A percentile compares a stretch with the other conserved stretches of the same genome.
Evolutionary conservation across 164 flowering plant species (phyloP).

Genomic region (Amborella trichopoda): DNA sequence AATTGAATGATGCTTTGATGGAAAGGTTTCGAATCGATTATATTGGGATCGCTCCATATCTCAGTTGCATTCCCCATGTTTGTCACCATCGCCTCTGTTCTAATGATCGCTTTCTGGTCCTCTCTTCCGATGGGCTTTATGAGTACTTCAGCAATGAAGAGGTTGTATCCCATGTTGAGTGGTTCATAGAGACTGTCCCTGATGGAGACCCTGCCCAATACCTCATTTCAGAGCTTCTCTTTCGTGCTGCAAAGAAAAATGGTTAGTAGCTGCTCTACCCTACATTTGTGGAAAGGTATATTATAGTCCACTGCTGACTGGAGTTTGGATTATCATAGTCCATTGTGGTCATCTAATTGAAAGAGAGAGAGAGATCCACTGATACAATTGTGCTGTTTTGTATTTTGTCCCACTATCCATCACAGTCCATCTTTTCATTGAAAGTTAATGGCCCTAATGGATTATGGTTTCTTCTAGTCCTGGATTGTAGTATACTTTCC

Average conservation of each 20-base stretch:
- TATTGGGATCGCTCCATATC: slow-evolving; percentile 42
- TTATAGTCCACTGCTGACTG: not conserved
- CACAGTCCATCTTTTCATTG: too few relatives aligned
- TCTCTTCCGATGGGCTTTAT: slow-evolving; percentile 65
- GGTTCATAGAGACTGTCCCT: slow-evolving; percentile 57
- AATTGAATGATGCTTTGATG: slow-evolving; percentile 43
- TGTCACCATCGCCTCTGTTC: slow-evolving; percentile 49
- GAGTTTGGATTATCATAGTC: not conserved
- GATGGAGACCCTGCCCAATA: slow-evolving; percentile 78
- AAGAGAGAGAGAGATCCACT: not conserved
- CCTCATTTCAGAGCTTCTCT: slow-evolving; percentile 52
- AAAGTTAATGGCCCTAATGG: too few relatives aligned
- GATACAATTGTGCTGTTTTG: not conserved
- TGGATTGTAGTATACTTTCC: too few relatives aligned
- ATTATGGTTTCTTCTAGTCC: too few relatives aligned
- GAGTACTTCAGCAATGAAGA: slow-evolving; percentile 71
- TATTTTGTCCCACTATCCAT: not conserved
- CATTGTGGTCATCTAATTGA: not conserved
- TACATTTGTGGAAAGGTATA: too few relatives aligned
- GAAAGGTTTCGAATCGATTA: slow-evolving; percentile 51
- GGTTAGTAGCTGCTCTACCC: slow-evolving; percentile 42
- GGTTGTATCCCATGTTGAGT: slow-evolving; percentile 54
- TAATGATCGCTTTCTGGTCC: slow-evolving; percentile 50
- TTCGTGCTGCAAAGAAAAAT: slow-evolving; percentile 64
- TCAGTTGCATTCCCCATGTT: slow-evolving; percentile 43